These are phyloP conservation scores for Lactarius hatsudake DNA, from an alignment of 768 basidiomycete species.

Conservation along the genomic window DNA sequence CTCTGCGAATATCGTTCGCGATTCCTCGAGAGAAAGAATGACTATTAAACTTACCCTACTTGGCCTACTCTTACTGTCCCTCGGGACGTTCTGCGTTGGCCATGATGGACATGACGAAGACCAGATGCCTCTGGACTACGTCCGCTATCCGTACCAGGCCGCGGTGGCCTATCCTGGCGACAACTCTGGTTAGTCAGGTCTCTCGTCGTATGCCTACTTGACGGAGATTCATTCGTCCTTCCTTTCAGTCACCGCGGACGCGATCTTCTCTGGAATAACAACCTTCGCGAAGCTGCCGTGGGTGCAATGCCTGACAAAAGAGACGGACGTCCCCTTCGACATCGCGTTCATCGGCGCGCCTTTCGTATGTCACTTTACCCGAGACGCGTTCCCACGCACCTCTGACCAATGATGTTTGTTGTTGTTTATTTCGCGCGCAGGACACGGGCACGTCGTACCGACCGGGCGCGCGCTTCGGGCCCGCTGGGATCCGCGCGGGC, in stretches of 20 bases:
- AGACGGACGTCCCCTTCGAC: conserved; percentile 59
- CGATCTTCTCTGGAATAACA: conserved; percentile 77
- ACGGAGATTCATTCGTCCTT: background rate
- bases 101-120: conserved; percentile 41
- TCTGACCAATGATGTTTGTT: background rate
- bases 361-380: conserved; percentile 44
- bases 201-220: background rate
- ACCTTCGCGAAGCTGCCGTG: conserved; percentile 89
- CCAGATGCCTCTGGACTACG: conserved; percentile 66
- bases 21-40: conserved; percentile 5
- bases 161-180: conserved; percentile 51
- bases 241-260: conserved; percentile 63
- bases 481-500: conserved; percentile 77
- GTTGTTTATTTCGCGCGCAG: conserved; percentile 32
- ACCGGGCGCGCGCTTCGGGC: conserved; percentile 83
- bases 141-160: conserved; percentile 63
- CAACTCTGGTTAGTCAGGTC: conserved; percentile 48
- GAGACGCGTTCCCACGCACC: background rate
- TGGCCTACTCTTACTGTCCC: conserved; percentile 14
- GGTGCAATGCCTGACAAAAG: conserved; percentile 70
- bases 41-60: background rate
- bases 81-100: conserved; percentile 28
- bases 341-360: conserved; percentile 82
- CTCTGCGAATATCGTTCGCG: background rate
- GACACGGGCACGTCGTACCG: conserved; percentile 76